A percentile compares a stretch with the other conserved stretches of the same genome.
Conservation (phyloP, 2,329 filamentous ascomycete genomes). For the Penicillium polonicum region DNA sequence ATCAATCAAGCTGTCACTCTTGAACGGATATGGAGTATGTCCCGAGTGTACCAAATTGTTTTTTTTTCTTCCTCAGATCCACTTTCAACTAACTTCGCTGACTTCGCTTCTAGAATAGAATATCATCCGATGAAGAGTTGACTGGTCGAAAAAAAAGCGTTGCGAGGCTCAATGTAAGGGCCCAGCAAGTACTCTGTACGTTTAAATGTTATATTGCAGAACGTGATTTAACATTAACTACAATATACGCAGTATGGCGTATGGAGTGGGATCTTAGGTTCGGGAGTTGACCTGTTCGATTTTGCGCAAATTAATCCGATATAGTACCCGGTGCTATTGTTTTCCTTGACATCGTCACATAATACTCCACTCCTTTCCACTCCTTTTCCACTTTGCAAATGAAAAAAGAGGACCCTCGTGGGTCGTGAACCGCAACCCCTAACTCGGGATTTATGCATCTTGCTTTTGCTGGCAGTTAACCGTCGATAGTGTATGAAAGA, state of each 20-base stretch:
- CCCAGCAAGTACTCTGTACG: background rate
- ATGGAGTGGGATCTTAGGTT: background rate
- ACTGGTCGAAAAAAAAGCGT: background rate
- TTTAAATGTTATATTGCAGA: background rate
- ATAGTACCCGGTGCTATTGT: background rate
- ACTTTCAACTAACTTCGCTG: background rate
- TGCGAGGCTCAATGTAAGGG: background rate
- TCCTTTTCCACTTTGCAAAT: slow-evolving; percentile 17
- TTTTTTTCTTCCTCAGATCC: background rate
- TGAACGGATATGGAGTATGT: background rate
- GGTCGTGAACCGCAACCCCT: slow-evolving; percentile 16
- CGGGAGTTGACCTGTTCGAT: background rate
- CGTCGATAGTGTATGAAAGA: slow-evolving; percentile 8
- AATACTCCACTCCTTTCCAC: slow-evolving; percentile 1
- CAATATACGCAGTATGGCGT: background rate
- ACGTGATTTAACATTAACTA: background rate
- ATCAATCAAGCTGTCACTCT: background rate
- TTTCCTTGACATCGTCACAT: slow-evolving; percentile 8
- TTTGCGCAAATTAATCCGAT: background rate
- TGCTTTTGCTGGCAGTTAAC: slow-evolving; percentile 10
- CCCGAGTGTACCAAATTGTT: background rate
- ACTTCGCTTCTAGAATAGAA: background rate
- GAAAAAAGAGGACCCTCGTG: slow-evolving; percentile 17
- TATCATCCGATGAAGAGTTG: background rate
- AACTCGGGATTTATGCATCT: slow-evolving; percentile 11